Base-by-base conservation (phyloP, 2,329 filamentous ascomycete genomes). In the Fusarium temperatum region DNA sequence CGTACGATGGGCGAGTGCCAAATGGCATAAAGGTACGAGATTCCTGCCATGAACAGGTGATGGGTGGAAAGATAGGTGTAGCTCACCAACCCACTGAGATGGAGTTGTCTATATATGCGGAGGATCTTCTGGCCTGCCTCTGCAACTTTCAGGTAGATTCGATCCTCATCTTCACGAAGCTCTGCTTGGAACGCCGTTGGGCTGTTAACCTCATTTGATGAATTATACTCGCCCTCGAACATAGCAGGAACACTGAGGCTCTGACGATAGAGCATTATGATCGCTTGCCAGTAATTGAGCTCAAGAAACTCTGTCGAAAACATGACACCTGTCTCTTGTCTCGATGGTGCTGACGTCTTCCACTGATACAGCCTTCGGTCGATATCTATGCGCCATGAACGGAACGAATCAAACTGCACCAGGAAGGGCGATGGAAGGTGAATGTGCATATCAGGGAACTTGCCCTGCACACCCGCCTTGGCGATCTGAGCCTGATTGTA, bases 41-140 rank as follows among this genome's bases (percentile, higher is more conserved):
- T 92, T 83, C 95, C 96, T 35, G 96, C 96, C 93, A 98, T 98
- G 84, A 98, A 98, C 12, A 98, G 87, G 82, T 98, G 95, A 81
- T 98, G 96, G 0, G 96, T 98, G 5, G 96, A 95, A 61, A 98
- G 85, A 82, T 97, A 98, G 0, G 96, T 98, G 81, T 98, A 98
- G 82, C 98, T 98, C 62, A 98, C 96, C 45, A 98, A 88, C 59
- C 94, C 93, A 65, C 94, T 90, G 15, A 95, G 88, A 82, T 98
- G 96, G 68, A 98, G 85, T 79, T 98, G 94, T 59, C 96, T 88
- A 82, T 98, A 98, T 41, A 98, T 88, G 69, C 95, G 93, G 79
- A 98, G 84, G 6, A 98, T 96, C 83, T 94, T 96, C 82, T 98
- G 95, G 0, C 96, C 96, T 38, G 96, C 96, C 83, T 98, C 95